Evolutionary conservation across 2,329 filamentous ascomycete genomes (phyloP).

Genomic region (Colletotrichum abscissum): DNA sequence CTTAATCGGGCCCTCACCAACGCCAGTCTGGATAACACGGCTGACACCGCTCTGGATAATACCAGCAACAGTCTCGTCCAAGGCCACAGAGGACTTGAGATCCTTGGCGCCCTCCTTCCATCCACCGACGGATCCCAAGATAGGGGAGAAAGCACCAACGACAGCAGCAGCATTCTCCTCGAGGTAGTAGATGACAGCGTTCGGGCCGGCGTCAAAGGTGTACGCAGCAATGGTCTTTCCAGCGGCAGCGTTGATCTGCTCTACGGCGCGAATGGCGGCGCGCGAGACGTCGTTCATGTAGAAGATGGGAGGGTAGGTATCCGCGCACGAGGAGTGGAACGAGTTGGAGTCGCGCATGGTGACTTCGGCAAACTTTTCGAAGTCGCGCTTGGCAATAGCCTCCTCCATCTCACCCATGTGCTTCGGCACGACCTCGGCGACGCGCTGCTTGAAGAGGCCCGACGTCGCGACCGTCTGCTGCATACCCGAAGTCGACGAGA

Average conservation of each 20-base stretch:
- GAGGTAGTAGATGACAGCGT: slow-evolving; percentile 95
- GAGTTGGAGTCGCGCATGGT: slow-evolving; percentile 98
- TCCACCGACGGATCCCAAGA: slow-evolving; percentile 73
- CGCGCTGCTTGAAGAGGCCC: slow-evolving; percentile 83
- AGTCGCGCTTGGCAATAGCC: slow-evolving; percentile 82
- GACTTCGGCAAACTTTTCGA: slow-evolving; percentile 85
- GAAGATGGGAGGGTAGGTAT: slow-evolving; percentile 97
- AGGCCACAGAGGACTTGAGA: slow-evolving; percentile 63
- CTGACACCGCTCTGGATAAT: slow-evolving; percentile 83
- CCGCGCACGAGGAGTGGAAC: slow-evolving; percentile 94
- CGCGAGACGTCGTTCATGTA: slow-evolving; percentile 96
- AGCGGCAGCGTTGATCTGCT: slow-evolving; percentile 85
- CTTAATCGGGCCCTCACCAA: slow-evolving; percentile 88
- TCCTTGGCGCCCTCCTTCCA: slow-evolving; percentile 73
- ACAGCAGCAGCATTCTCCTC: slow-evolving; percentile 80
- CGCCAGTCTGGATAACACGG: slow-evolving; percentile 89
- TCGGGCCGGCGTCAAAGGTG: slow-evolving; percentile 97
- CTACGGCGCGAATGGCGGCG: slow-evolving; percentile 88
- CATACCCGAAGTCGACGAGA: slow-evolving; percentile 94
- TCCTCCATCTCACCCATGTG: slow-evolving; percentile 88
- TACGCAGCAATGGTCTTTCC: slow-evolving; percentile 89
- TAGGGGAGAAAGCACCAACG: slow-evolving; percentile 80
- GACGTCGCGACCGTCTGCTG: slow-evolving; percentile 95
- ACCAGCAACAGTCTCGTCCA: slow-evolving; percentile 74
- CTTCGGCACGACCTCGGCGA: slow-evolving; percentile 80